Evolutionary conservation across 345 rosid species (phyloP).

Genomic region (Eucalyptus marginata): DNA sequence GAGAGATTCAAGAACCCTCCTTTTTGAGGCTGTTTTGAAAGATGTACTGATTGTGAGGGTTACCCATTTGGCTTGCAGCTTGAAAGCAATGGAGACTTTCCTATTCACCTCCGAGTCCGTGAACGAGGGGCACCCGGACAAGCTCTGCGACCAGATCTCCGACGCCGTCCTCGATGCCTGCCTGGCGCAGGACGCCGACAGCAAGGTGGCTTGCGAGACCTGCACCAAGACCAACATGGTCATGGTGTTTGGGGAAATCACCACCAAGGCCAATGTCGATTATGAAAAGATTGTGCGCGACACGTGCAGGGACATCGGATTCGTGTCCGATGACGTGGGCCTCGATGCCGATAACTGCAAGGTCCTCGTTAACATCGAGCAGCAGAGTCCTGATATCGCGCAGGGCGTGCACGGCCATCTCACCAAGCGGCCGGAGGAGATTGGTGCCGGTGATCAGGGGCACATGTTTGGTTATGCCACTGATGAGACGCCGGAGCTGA

Average conservation of each 20-base stretch:
- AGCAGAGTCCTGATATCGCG: slow-evolving; percentile 67
- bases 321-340: slow-evolving; percentile 47
- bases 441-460: slow-evolving; percentile 76
- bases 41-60: neutral
- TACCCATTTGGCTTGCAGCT: neutral
- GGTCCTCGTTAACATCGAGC: slow-evolving; percentile 59
- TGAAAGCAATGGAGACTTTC: slow-evolving; percentile 36
- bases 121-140: slow-evolving; percentile 77
- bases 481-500: slow-evolving; percentile 62
- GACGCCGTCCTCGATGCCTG: slow-evolving; percentile 68
- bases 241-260: slow-evolving; percentile 71
- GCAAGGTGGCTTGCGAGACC: slow-evolving; percentile 74
- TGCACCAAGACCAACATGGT: slow-evolving; percentile 79
- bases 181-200: slow-evolving; percentile 53
- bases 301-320: slow-evolving; percentile 58
- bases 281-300: slow-evolving; percentile 63
- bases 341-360: slow-evolving; percentile 62
- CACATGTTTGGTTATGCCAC: slow-evolving; percentile 76
- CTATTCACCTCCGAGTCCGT: slow-evolving; percentile 68
- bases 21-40: neutral
- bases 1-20: neutral
- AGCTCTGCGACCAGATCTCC: slow-evolving; percentile 70
- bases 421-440: slow-evolving; percentile 52
- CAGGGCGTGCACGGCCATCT: slow-evolving; percentile 72
- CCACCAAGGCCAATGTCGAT: slow-evolving; percentile 55